Base-by-base conservation (phyloP, 1,284 basidiomycete species). In the Microbotryum lychnidis-dioicae region DNA sequence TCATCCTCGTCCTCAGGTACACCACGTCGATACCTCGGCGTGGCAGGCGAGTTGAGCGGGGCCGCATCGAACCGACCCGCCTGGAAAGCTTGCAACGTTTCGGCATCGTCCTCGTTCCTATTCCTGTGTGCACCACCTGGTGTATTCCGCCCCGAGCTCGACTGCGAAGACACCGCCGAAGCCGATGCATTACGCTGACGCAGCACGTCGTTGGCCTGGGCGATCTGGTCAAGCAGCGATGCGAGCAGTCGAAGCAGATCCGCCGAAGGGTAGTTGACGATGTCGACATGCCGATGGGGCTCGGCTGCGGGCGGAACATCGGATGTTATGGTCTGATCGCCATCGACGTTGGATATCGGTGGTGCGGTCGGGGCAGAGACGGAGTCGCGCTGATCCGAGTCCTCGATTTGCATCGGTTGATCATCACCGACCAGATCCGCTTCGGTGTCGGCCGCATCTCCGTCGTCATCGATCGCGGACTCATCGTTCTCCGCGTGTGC, bases 231-330 rank as follows among this genome's bases (percentile, higher is more conserved):
- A 62, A 98, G 81, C 18, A 97, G 79, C 3, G 84, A 84, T 0
- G 94, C 92, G n/a, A 98, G 84, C 18, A 96, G 83, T 37, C 83
- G 84, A 51, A 98, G 81, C 14, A 98, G 82, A 59, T 91, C 79
- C 42, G 77, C 75, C 0, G 81, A 77, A 0, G 82, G 80, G 66
- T 79, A 82, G 3, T 76, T 77, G 16, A 79, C 80, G 20, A 83
- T 75, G 66, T 83, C 80, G 64, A 83, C 75, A 63, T 79, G 78
- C 10, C 23, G 14, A 21, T 16, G 14, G 25, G 49, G 3, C 18
- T 25, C n/a, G 27, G 27, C 16, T 1, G 29, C n/a, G 29, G 51
- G 23, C 29, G 29, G n/a, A n/a, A 29, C 51, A 33, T 14, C 51
- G n/a, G 49, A 23, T 12, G 23, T 3, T 7, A 27, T 27, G n/a